These are phyloP conservation scores for Penicillium alfredii DNA, from an alignment of 495 filamentous ascomycete species.

Conservation along the genomic window DNA sequence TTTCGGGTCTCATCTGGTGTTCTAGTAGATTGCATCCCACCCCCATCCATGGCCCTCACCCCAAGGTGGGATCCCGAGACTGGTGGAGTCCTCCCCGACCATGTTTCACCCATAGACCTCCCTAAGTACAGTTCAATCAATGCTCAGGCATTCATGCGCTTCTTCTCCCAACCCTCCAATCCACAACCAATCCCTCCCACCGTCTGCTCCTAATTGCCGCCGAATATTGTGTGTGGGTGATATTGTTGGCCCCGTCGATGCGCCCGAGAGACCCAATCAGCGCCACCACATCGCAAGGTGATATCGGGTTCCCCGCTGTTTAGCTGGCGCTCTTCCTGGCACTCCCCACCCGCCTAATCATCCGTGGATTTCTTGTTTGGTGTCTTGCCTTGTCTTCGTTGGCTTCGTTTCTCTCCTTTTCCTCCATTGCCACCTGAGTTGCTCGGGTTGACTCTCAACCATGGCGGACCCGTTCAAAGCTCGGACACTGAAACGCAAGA, in stretches of 20 bases:
- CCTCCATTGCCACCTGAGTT: slow-evolving; percentile 4
- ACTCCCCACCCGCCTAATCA: slow-evolving; percentile 14
- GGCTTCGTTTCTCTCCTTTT: slow-evolving; percentile 3
- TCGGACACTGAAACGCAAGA: slow-evolving; percentile 95
- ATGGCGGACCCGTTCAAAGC: slow-evolving; percentile 85
- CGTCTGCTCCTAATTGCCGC: slow-evolving; percentile 21
- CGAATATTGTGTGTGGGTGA: slow-evolving; percentile 9
- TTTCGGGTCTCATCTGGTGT: too few species aligned
- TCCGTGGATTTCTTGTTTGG: slow-evolving; percentile 4
- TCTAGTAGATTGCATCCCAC: too few species aligned
- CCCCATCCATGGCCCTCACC: too few species aligned
- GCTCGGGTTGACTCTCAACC: slow-evolving; percentile 16
- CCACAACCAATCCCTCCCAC: too few species aligned
- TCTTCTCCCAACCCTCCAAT: slow-evolving; percentile 1
- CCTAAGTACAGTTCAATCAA: too few species aligned
- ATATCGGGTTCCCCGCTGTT: slow-evolving; percentile 32
- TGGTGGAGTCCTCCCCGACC: too few species aligned
- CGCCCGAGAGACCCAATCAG: slow-evolving; percentile 30
- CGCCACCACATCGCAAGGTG: slow-evolving; percentile 24
- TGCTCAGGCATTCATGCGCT: too few species aligned
- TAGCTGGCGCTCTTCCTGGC: slow-evolving; percentile 20
- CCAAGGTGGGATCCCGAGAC: too few species aligned
- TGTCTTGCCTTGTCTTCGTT: slow-evolving; percentile 4
- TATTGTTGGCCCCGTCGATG: slow-evolving; percentile 23
- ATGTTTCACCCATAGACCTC: too few species aligned